These are phyloP conservation scores for Candida pseudocylindracea DNA, from an alignment of 1,139 yeast species.

Conservation along the genomic window DNA sequence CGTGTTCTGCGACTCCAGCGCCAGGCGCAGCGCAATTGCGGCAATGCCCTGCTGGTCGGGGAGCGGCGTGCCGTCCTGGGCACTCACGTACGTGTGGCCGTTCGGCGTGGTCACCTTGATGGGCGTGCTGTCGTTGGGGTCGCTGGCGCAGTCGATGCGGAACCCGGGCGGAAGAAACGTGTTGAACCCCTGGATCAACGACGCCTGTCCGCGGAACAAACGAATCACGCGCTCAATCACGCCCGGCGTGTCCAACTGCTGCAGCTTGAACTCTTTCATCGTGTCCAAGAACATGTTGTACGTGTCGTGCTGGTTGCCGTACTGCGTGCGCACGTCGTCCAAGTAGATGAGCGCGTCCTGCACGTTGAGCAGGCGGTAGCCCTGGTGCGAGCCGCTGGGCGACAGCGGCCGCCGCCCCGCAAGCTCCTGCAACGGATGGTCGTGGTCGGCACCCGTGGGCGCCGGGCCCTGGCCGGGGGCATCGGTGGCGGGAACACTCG, in stretches of 20 bases:
- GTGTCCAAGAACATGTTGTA: conserved; percentile 91
- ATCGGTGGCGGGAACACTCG: too few relatives aligned
- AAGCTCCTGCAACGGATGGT: not conserved
- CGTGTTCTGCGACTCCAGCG: too few relatives aligned
- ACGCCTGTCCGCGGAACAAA: conserved; percentile 80
- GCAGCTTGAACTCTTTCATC: conserved; percentile 96
- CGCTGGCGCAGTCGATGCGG: conserved; percentile 75
- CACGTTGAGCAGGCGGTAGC: conserved; percentile 77
- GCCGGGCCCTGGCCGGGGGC: conserved; percentile 1
- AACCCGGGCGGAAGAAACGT: conserved; percentile 96
- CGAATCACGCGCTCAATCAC: conserved; percentile 89
- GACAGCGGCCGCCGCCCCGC: not conserved
- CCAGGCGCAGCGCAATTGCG: too few relatives aligned
- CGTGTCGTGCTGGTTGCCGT: conserved; percentile 82
- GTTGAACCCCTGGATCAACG: conserved; percentile 86
- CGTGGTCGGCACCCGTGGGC: not conserved
- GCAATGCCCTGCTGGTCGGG: too few relatives aligned
- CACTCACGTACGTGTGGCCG: conserved; percentile 24
- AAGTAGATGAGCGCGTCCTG: conserved; percentile 89
- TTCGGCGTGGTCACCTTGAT: conserved; percentile 90
- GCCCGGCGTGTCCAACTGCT: conserved; percentile 93
- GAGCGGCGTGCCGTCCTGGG: too few relatives aligned
- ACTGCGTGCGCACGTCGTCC: conserved; percentile 89
- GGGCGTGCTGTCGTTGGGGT: conserved; percentile 81
- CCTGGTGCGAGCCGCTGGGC: conserved; percentile 2